Conservation (phyloP, 2,329 filamentous ascomycete species). For the Grosmannia huntii region DNA sequence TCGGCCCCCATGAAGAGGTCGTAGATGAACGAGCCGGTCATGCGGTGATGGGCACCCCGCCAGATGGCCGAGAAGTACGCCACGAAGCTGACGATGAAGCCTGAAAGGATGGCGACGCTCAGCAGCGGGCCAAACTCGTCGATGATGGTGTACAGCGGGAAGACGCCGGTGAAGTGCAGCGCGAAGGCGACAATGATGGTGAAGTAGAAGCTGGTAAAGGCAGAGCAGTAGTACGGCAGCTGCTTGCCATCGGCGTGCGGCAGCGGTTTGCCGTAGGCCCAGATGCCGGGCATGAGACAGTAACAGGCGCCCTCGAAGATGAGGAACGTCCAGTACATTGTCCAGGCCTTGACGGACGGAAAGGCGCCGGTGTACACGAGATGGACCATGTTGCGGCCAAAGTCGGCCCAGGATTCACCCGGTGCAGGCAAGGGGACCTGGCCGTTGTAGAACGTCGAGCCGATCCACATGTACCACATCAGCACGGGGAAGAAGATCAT, state of each 20-base stretch:
- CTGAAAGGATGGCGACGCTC: conserved; percentile 84
- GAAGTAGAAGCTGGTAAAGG: conserved; percentile 72
- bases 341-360: conserved; percentile 71
- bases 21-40: conserved; percentile 73
- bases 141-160: conserved; percentile 81
- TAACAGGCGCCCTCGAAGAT: conserved; percentile 75
- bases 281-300: conserved; percentile 75
- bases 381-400: conserved; percentile 54
- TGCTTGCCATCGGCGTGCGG: conserved; percentile 72
- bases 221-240: conserved; percentile 90
- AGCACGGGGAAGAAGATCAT: conserved; percentile 88
- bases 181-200: conserved; percentile 59
- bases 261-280: conserved; percentile 77
- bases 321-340: conserved; percentile 91
- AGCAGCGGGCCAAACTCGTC: conserved; percentile 92
- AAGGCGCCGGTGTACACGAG: conserved; percentile 76
- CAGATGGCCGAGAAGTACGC: conserved; percentile 77
- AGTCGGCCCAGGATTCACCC: conserved; percentile 57
- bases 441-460: conserved; percentile 83
- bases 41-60: conserved; percentile 77
- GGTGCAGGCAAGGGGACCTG: conserved; percentile 56
- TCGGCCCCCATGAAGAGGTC: conserved; percentile 90
- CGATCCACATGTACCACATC: conserved; percentile 99
- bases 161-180: conserved; percentile 72
- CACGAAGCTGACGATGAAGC: conserved; percentile 68